These are phyloP conservation scores for Musa itinerans DNA, from an alignment of 176 grass and related monocot species.

Conservation along the genomic window DNA sequence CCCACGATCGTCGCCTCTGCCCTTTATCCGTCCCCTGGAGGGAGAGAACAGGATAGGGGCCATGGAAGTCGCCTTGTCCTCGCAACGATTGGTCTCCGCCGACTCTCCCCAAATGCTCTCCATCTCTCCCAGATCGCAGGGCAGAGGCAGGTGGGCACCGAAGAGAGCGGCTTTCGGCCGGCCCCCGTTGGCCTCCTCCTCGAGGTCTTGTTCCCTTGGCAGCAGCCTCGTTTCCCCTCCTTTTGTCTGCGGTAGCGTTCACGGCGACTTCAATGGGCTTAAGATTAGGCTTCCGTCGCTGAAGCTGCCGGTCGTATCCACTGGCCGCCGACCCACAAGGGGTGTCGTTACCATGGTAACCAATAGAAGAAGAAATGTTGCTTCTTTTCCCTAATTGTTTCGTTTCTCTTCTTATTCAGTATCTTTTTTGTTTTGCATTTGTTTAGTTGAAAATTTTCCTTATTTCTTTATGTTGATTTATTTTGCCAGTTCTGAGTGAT, in stretches of 20 bases:
- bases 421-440: no score
- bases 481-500: no score
- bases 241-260: constrained; percentile 12
- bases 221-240: not conserved
- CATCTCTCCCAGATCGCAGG: not conserved
- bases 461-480: no score
- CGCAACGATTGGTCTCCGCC: constrained; percentile 1
- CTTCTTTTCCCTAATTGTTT: no score
- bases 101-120: not conserved
- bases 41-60: not conserved
- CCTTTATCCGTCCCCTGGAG: no score
- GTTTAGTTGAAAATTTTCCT: no score
- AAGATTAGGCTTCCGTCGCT: constrained; percentile 14
- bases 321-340: not conserved
- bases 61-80: constrained; percentile 19
- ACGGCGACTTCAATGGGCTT: constrained; percentile 15
- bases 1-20: no score
- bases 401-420: no score
- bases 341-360: constrained; percentile 26
- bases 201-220: not conserved
- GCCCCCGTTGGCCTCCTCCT: not conserved
- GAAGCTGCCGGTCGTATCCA: not conserved
- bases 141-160: not conserved
- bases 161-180: not conserved
- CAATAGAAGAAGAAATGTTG: not conserved